Evolutionary conservation across 257 asterid species (phyloP).

Genomic region (Salvia rosmarinus): DNA sequence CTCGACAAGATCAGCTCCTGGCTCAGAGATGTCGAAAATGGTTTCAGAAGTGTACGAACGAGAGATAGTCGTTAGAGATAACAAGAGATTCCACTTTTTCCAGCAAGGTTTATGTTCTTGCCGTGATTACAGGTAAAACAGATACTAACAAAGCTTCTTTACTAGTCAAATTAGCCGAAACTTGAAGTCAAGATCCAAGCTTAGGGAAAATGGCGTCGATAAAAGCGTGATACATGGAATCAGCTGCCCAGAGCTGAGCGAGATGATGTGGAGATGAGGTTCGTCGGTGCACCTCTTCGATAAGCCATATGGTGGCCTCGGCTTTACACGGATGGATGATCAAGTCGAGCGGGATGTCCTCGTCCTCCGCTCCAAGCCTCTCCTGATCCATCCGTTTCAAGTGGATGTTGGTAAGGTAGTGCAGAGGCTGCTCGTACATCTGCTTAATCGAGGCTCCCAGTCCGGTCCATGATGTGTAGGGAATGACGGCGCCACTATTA

Average conservation of each 20-base stretch:
- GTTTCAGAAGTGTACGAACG: conserved; percentile 51
- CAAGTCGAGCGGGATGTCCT: conserved; percentile 47
- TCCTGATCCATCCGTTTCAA: conserved; percentile 54
- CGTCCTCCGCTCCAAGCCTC: conserved; percentile 54
- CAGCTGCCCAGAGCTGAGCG: conserved; percentile 56
- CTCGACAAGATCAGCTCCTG: conserved; percentile 53
- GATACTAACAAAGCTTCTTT: no score
- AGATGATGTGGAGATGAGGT: conserved; percentile 57
- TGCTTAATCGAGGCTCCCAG: conserved; percentile 63
- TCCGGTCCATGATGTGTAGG: conserved; percentile 72
- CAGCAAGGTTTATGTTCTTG: conserved; percentile 59
- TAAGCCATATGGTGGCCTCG: conserved; percentile 66
- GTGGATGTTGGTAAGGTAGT: conserved; percentile 72
- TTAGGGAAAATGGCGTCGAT: conserved; percentile 54
- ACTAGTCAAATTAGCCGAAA: no score
- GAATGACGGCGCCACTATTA: conserved; percentile 52
- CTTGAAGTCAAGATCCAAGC: conserved; percentile 30
- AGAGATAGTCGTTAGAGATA: conserved; percentile 49
- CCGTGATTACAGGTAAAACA: conserved; percentile 56
- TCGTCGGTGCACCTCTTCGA: conserved; percentile 66
- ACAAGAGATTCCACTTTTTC: conserved; percentile 59
- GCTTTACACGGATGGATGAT: conserved; percentile 66
- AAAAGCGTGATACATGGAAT: conserved; percentile 47
- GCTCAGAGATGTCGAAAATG: conserved; percentile 43
- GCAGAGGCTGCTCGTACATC: conserved; percentile 71